Evolutionary conservation across 2,329 filamentous ascomycete species (phyloP).

Genomic region (Ascochyta lentis): DNA sequence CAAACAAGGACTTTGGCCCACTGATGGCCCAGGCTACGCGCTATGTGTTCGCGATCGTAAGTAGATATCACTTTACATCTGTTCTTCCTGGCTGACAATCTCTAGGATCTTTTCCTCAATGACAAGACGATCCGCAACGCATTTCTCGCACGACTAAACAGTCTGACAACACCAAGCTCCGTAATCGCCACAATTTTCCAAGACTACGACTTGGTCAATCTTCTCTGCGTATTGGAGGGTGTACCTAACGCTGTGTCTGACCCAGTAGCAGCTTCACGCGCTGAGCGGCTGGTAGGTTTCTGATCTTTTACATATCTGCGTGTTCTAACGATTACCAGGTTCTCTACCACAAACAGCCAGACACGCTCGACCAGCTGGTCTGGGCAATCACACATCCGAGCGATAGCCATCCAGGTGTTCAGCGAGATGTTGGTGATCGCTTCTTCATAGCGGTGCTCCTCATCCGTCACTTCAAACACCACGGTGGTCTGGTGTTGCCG

Average conservation of each 20-base stretch:
- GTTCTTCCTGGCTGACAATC: background rate
- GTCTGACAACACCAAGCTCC: background rate
- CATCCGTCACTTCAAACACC: constrained; percentile 20
- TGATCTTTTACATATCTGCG: no score
- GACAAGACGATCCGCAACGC: background rate
- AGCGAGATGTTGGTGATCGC: background rate
- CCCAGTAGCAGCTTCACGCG: background rate
- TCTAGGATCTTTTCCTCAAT: background rate
- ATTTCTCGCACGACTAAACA: background rate
- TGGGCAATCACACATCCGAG: constrained; percentile 9
- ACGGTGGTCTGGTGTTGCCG: constrained; percentile 18
- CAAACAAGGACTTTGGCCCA: constrained; percentile 1
- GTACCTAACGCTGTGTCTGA: background rate
- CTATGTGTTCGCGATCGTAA: background rate
- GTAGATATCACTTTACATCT: background rate
- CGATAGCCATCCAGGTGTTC: constrained; percentile 7
- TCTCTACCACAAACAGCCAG: background rate
- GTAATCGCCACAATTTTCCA: background rate
- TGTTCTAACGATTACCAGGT: background rate
- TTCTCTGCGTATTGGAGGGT: background rate
- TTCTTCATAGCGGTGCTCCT: constrained; percentile 15
- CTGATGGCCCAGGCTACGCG: background rate
- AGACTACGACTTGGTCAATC: background rate
- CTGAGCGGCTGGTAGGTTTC: background rate
- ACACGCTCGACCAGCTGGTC: constrained; percentile 16